Evolutionary conservation across 108 stramenopile genomes (phyloP).

Genomic region (Cyclotella cryptica): DNA sequence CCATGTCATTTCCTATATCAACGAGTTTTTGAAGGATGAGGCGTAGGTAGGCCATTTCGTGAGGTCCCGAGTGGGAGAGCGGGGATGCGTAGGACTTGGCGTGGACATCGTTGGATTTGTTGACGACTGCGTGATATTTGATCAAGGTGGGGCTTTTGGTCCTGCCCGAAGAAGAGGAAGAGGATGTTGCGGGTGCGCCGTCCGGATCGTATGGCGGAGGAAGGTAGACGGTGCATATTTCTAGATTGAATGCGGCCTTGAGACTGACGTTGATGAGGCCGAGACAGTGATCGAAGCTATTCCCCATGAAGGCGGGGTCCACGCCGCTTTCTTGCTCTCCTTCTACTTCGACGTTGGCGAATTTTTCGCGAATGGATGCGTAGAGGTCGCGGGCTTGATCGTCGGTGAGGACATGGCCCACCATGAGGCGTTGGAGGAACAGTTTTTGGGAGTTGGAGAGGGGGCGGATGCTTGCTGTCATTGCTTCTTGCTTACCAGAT

Average conservation of each 20-base stretch:
- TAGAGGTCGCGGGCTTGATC: slow-evolving; percentile 53
- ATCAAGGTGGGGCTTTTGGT: not conserved
- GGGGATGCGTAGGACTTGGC: slow-evolving; percentile 46
- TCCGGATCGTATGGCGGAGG: slow-evolving; percentile 37
- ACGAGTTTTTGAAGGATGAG: slow-evolving; percentile 60
- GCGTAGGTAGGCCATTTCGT: slow-evolving; percentile 65
- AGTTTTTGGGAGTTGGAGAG: slow-evolving; percentile 69
- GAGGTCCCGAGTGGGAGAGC: slow-evolving; percentile 35
- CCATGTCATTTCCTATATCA: slow-evolving; percentile 22
- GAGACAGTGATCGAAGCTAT: slow-evolving; percentile 55
- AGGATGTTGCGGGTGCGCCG: not conserved
- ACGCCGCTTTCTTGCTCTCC: slow-evolving; percentile 11
- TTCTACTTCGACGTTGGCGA: slow-evolving; percentile 36
- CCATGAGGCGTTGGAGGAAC: slow-evolving; percentile 77
- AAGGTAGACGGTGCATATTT: slow-evolving; percentile 67
- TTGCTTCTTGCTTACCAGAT: not conserved
- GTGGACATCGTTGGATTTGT: slow-evolving; percentile 53
- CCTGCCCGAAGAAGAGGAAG: not conserved
- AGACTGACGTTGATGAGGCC: slow-evolving; percentile 68
- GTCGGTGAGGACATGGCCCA: slow-evolving; percentile 63
- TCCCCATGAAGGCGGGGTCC: slow-evolving; percentile 36
- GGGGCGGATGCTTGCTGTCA: slow-evolving; percentile 33
- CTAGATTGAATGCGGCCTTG: slow-evolving; percentile 64
- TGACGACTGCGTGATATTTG: slow-evolving; percentile 70
- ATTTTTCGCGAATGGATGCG: slow-evolving; percentile 42